Evolutionary conservation across 768 basidiomycete genomes (phyloP).

Genomic region (Kondoa subrosea): DNA sequence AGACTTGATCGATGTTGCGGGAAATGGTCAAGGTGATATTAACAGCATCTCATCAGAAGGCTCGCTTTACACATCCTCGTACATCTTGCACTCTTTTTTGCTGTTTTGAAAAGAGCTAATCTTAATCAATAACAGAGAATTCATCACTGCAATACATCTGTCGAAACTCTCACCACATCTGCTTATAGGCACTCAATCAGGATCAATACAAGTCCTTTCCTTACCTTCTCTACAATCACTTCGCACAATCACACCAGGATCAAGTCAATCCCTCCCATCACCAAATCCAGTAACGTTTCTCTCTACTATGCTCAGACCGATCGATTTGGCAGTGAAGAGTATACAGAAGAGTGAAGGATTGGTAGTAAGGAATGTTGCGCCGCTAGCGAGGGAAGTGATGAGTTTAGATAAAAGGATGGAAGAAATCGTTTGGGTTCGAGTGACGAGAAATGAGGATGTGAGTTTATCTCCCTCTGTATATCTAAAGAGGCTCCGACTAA

Average conservation of each 20-base stretch:
- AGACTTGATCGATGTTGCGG: background rate
- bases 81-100: background rate
- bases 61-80: background rate
- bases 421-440: background rate
- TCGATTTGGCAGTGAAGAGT: conserved; percentile 56
- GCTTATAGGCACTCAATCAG: conserved; percentile 59
- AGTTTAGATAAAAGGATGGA: background rate
- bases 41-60: background rate
- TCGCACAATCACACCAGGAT: conserved; percentile 45
- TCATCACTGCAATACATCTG: conserved; percentile 54
- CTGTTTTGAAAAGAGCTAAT: background rate
- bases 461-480: background rate
- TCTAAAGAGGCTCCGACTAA: background rate
- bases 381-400: background rate
- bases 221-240: conserved; percentile 77
- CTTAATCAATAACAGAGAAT: conserved; percentile 40
- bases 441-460: background rate
- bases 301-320: conserved; percentile 62
- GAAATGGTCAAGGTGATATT: background rate
- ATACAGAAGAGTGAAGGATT: background rate
- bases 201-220: conserved; percentile 63
- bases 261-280: conserved; percentile 43
- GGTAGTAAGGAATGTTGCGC: conserved; percentile 12
- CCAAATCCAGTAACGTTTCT: conserved; percentile 53
- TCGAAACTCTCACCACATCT: conserved; percentile 63